Base-by-base conservation (phyloP, 2,329 filamentous ascomycete genomes). In the Chaetomium olivaceum region DNA sequence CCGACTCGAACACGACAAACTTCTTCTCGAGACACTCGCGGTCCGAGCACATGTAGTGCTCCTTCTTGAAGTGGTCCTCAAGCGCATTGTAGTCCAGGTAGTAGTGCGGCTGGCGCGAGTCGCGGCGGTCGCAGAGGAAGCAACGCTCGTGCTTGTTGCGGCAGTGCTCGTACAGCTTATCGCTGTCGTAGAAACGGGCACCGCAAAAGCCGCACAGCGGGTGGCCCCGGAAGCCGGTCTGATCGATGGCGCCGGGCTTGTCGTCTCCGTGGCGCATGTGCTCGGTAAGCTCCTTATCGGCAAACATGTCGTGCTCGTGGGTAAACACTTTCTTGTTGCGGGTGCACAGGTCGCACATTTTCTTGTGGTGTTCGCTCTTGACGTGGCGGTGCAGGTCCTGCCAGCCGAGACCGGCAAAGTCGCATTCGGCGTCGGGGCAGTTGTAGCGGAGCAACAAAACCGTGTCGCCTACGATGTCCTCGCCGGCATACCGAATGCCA, bases 311-410 rank as follows among this genome's bases (percentile, higher is more conserved):
- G 76, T 99, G 95, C 78, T 99, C 95, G 78, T 99, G 95, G 1
- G 95, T 97, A 73, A 99, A 99, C 39, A 97, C 93, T 75, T 97
- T 97, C 80, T 99, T 99, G 81, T 97, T 93, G 67, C 93, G 84
- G 7, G 93, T 85, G 78, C 93, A 97, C 12, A 97, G 83, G 77
- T 97, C 92, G 77, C 91, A 96, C 89, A 96, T 93, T 75, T 91
- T 89, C 80, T 94, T 96, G 69, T 89, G 84, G 80, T 99, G 95
- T 65, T 85, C 86, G 61, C 82, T 87, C 74, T 90, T 91, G 64
- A 97, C 94, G 81, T 99, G 92, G 71, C 93, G 80, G 71, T 85
- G 83, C 61, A 85, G 76, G 68, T 85, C 83, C 12, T 80, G 81
- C 82, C 83, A 85, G 67, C 83, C 82, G 63, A 93, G 80, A 74